phyloP scores from a whole-genome alignment of 129 eudicot species.

The Cynara cardunculus region DNA sequence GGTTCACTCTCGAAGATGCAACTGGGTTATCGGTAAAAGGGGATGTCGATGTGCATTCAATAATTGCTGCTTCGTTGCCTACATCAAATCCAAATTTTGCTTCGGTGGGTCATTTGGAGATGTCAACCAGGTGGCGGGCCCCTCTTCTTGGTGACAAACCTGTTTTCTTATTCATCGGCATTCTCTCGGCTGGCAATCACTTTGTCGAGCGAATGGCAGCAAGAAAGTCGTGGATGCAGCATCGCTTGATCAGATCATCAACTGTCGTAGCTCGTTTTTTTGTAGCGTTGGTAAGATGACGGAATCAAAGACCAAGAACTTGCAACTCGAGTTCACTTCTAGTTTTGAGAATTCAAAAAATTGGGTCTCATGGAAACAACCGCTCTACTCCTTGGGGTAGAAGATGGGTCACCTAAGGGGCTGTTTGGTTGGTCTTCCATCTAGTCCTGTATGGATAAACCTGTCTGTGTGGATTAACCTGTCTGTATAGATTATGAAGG shows the following conservation, averaged over 20 bases:
- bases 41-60: conserved; percentile 58
- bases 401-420: not conserved
- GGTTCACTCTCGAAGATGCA: conserved; percentile 84
- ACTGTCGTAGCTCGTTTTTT: conserved; percentile 55
- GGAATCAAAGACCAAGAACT: not conserved
- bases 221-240: conserved; percentile 77
- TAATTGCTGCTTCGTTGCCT: conserved; percentile 74
- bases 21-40: conserved; percentile 62
- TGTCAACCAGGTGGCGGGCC: conserved; percentile 60
- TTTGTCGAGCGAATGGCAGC: conserved; percentile 70
- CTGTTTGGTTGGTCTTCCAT: too few species aligned
- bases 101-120: conserved; percentile 51
- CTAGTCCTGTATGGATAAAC: too few species aligned
- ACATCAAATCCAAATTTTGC: conserved; percentile 59
- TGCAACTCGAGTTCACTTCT: not conserved
- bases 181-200: conserved; percentile 65
- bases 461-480: too few species aligned
- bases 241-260: conserved; percentile 36
- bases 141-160: conserved; percentile 54
- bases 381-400: not conserved
- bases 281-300: conserved; percentile 54
- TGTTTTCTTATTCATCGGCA: conserved; percentile 39
- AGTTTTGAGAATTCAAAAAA: not conserved
- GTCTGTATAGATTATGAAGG: too few species aligned
- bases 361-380: not conserved